Base-by-base conservation (phyloP, 2,329 filamentous ascomycete genomes). In the Aureobasidium sp. region DNA sequence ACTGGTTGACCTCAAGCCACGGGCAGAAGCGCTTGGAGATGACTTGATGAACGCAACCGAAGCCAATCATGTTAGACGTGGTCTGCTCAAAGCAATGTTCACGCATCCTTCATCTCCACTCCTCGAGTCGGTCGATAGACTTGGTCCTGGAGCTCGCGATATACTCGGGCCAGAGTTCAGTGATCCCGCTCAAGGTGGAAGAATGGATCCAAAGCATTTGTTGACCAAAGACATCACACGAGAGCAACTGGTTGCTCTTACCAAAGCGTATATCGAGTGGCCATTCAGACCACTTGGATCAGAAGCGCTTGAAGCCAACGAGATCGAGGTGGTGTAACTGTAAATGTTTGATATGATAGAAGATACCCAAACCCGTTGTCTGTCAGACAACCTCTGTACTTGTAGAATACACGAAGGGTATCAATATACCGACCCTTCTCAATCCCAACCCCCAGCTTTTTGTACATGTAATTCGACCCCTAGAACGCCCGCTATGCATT, bases 1-100 rank as follows among this genome's bases (percentile, higher is more conserved):
- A 11, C 81, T 93, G 3, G 71, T 91, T 16, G 88, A 91, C 70
- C 77, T 90, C 63, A 82, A 86, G 65, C 88, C 89, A 3, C 80
- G 81, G 5, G 34, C 59, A 4, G 63, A 66, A 6, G 66, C 66
- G 21, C 66, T 75, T 7, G 69, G 71, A 7, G 69, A 71, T 0
- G 63, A 76, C 13, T 59, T 71, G 7, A 66, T 65, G 7, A 57
- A 64, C 27, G 62, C 65, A 5, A 16, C 36, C 16, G 65, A 71
- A 47, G 68, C 63, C 30, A 62, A 65, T 34, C 66, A 68, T 10
- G 21, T 67, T 13, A 61, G 66, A n/a, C 63, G 65, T 2, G 80
- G 84, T 42, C 68, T 84, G n/a, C 76, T 86, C 50, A 67, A 81
- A 25, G 68, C 73, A 16, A 66, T 86, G 36, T 70, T 78, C 49